Base-by-base conservation (phyloP, 2,329 filamentous ascomycete species). In the Hymenoscyphus infarciens region DNA sequence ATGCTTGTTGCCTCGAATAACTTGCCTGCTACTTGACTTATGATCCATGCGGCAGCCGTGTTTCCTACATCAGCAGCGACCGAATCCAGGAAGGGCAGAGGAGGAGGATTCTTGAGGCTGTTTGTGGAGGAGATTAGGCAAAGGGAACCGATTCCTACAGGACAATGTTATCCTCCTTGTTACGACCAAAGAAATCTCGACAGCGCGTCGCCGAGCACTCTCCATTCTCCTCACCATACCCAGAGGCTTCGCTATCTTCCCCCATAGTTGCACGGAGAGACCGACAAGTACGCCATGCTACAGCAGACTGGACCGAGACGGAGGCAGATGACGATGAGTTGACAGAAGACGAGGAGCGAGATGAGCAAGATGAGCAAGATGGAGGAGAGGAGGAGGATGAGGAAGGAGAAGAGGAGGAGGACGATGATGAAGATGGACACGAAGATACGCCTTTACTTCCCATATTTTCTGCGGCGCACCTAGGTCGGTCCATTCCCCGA, bases 391-490 rank as follows among this genome's bases (percentile, higher is more conserved):
- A 71, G 61, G 71, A 72, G 10, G 70, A 75, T 57, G 74, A 70
- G 15, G 70, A 71, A 11, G 71, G 69, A 42, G 64, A 71, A 2
- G 73, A 73, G 5, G 70, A 75, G 22, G 75, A 75, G 15, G 75
- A 77, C 49, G 75, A 74, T 33, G 74, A 75, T 29, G 75, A 75
- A 39, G 74, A 75, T 61, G 74, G 74, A 16, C 73, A 68, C 22
- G 68, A 70, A 64, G 77, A 79, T 27, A 78, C 80, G 54, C 83
- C 83, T 68, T 75, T 87, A 29, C 80, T 96, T 65, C 92, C 92
- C 56, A 87, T 96, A 61, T 96, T 96, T 75, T 92, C 90, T 56
- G 84, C 89, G 25, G 84, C 85, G 61, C 88, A 93, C 76, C 82
- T 96, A 68, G 90, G 90, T 92, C 80, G 60, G 74, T 59, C 58